phyloP scores from a whole-genome alignment of 768 basidiomycete species.

The Sporobolomyces phaffii region DNA sequence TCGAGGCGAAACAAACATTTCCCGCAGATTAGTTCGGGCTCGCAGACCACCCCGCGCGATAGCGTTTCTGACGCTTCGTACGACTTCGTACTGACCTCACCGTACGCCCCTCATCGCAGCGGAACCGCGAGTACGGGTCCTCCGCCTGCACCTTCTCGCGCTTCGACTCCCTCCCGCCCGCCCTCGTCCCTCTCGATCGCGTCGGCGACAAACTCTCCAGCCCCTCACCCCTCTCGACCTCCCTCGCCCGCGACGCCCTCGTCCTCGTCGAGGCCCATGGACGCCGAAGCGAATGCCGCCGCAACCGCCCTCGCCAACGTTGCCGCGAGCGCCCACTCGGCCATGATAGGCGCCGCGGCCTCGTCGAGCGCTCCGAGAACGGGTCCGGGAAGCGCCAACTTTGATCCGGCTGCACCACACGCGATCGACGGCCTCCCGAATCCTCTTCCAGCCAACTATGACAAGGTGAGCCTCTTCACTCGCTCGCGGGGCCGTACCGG shows the following conservation, averaged over 20 bases:
- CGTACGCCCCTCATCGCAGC: too few species aligned
- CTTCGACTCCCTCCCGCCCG: background rate
- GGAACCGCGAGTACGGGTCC: background rate
- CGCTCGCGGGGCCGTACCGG: background rate
- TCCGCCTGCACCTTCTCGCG: background rate
- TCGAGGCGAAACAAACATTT: too few species aligned
- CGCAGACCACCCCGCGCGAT: too few species aligned
- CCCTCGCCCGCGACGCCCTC: background rate
- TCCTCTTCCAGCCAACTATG: slow-evolving; percentile 29
- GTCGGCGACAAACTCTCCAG: background rate
- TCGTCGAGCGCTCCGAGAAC: background rate
- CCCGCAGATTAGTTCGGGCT: too few species aligned
- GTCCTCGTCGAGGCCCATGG: slow-evolving; percentile 1
- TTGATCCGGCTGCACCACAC: slow-evolving; percentile 31
- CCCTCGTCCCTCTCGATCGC: background rate
- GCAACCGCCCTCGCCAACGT: slow-evolving; percentile 13
- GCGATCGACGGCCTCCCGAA: slow-evolving; percentile 28
- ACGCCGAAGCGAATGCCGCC: slow-evolving; percentile 11
- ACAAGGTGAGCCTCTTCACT: slow-evolving; percentile 13
- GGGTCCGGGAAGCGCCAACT: slow-evolving; percentile 8
- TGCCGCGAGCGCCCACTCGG: slow-evolving; percentile 2
- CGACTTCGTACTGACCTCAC: too few species aligned
- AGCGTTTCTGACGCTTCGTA: too few species aligned
- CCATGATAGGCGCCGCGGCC: background rate
- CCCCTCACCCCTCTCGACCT: background rate